These are phyloP conservation scores for Vigna reflexopilosa DNA, from an alignment of 306 rosid species.

Conservation along the genomic window DNA sequence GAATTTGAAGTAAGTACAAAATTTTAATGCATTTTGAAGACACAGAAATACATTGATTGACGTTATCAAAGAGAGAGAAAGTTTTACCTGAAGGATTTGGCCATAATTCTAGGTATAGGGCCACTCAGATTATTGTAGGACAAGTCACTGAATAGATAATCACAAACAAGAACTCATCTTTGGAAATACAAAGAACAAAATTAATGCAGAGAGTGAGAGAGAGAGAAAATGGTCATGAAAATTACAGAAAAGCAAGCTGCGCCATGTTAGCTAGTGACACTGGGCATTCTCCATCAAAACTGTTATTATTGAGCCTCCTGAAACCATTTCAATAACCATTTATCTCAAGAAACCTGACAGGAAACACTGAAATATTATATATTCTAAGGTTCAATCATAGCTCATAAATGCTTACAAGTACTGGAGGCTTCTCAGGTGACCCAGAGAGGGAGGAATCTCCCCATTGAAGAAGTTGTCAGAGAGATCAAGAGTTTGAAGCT, in stretches of 20 bases:
- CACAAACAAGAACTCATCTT: constrained; percentile 29
- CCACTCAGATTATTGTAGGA: constrained; percentile 88
- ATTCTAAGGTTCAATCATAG: constrained; percentile 21
- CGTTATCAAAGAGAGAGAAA: constrained; percentile 12
- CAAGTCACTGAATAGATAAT: constrained; percentile 68
- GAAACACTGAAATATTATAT: not conserved
- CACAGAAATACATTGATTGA: not conserved
- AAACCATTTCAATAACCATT: constrained; percentile 43
- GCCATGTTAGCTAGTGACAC: constrained; percentile 83
- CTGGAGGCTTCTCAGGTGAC: constrained; percentile 73
- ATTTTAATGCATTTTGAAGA: not conserved
- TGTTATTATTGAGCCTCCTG: constrained; percentile 96
- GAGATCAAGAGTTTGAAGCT: constrained; percentile 86
- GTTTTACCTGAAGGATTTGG: constrained; percentile 87
- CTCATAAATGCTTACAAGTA: constrained; percentile 73
- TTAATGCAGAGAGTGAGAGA: not conserved
- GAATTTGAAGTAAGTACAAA: constrained; percentile 12
- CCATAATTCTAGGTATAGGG: constrained; percentile 78
- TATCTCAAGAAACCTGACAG: constrained; percentile 28
- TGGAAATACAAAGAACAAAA: constrained; percentile 14
- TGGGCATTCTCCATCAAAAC: constrained; percentile 75
- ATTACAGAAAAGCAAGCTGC: constrained; percentile 84
- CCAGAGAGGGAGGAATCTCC: constrained; percentile 71
- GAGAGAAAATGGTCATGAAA: constrained; percentile 38
- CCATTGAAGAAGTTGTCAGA: constrained; percentile 80